Evolutionary conservation across 2,329 filamentous ascomycete species (phyloP).

Genomic region (Cercospora brassicicola): DNA sequence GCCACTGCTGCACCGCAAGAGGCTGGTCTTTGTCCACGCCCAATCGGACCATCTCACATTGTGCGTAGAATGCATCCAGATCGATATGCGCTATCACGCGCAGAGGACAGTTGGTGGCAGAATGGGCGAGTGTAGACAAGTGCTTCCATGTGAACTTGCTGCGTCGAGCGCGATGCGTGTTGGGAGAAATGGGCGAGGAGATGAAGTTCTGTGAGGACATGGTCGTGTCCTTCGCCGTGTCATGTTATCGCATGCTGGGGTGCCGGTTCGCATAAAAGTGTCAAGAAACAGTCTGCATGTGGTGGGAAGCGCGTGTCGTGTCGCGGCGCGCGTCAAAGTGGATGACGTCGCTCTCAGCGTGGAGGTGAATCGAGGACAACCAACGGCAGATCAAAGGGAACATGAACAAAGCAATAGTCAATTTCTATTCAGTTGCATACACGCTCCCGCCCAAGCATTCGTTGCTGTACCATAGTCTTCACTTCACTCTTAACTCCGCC

Average conservation of each 20-base stretch:
- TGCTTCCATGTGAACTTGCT: conserved; percentile 86
- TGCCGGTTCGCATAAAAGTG: background rate
- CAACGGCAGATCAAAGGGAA: background rate
- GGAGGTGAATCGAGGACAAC: background rate
- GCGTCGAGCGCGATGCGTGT: conserved; percentile 35
- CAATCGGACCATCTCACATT: conserved; percentile 90
- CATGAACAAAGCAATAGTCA: background rate
- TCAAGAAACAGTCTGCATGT: background rate
- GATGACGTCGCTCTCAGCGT: background rate
- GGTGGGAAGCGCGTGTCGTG: background rate
- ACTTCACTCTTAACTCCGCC: conserved; percentile 1
- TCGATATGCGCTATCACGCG: conserved; percentile 89
- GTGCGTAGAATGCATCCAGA: conserved; percentile 91
- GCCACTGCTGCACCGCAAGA: conserved; percentile 92
- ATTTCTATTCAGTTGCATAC: conserved; percentile 1
- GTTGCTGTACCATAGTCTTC: background rate
- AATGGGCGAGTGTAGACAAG: conserved; percentile 71
- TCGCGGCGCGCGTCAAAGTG: background rate
- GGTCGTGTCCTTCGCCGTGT: conserved; percentile 1
- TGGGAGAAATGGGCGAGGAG: conserved; percentile 35
- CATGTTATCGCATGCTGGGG: conserved; percentile 16
- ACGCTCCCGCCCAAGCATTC: background rate
- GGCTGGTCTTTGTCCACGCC: conserved; percentile 72
- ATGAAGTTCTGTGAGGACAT: conserved; percentile 35
- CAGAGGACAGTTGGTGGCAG: conserved; percentile 70